Evolutionary conservation across 768 basidiomycete species (phyloP), one percentile per base, ranked within the genome.

Genomic region (Piloderma croceum): DNA sequence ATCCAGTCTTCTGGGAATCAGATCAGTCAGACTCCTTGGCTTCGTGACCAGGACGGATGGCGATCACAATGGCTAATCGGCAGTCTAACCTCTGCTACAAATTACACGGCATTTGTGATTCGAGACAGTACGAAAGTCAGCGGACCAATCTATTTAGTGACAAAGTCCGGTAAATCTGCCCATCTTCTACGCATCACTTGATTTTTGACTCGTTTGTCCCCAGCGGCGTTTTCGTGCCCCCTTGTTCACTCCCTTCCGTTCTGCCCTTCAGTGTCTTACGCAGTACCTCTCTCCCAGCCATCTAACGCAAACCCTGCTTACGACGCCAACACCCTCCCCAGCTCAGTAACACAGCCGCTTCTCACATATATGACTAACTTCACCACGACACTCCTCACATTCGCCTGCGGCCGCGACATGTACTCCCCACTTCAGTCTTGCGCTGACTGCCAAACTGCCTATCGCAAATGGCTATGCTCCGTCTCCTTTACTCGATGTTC

Each of bases 381-480:
- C 60, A 83, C 87, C 1, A 70, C 71, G 1, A 72, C 77, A 15
- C 75, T 93, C 7, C 70, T 74, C 23, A 84, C 83, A 3, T 77
- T 81, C 45, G 75, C 87, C 1, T 92, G 90, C 55, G 85, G 86
- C 13, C 74, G 85, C 21, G 88, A 90, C 53, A 53, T 68, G 40
- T 93, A 90, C 63, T 90, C 86, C 5, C 83, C 84, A 0, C 59
- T 90, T 17, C 76, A 85, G 20, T 76, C 77, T 3, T 93, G 90
- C 53, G 69, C 74, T 11, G 81, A 86, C 56, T 92, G 90, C 51
- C 75, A 81, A 46, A 59, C 59, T 17, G 77, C 76, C 18, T 93
- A 92, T 57, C 73, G 83, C 24, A 67, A 64, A 24, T 93, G 88
- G 88, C 71, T 86, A 24, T 93, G 90, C 60, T 57, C 76, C 17